Base-by-base conservation (phyloP, 192 early-diverging fungal genomes). In the Funneliformis mosseae region DNA sequence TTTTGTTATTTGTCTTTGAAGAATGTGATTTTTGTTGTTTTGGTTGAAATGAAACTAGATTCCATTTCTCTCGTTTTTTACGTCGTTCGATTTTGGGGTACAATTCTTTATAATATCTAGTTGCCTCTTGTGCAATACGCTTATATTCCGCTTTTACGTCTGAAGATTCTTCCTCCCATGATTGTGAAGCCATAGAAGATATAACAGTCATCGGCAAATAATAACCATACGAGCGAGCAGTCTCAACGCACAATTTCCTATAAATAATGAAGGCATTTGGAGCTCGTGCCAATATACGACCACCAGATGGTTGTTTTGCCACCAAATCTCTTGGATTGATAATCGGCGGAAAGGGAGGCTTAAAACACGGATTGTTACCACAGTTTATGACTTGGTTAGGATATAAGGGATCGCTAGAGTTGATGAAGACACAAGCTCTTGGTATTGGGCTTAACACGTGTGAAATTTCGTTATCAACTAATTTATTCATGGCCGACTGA, bases 241-340 rank as follows among this genome's bases (percentile, higher is more conserved):
- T 25, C 3, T 73, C 42, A 25, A 73, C 42, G 2, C 11, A 73
- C n/a, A 45, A 11, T 4, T 46, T 42, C 5, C 71, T n/a, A 27
- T 73, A 73, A 45, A 73, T 73, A 8, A 73, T 73, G 12, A 73
- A 73, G 8, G 71, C 28, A 46, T 73, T 73, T 9, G 71, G 71
- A 12, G 71, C 18, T 28, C 45, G 25, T 11, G 70, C 45, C n/a
- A 39, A 14, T 23, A 25, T 45, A 28, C 8, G 16, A 27, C 27
- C 63, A 25, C 25, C 25, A 5, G n/a, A 39, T 12, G 28, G 21
- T 39, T 55, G 48, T 55, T 42, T 72, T n/a, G 14, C 0, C 10
- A 72, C n/a, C 23, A 72, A 45, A 72, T 72, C 70, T 41, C 38
- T 41, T 12, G 70, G 70, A 72, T 72, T 39, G 12, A 72, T 72